These are phyloP conservation scores for Rhynchospora pubera DNA, from an alignment of 176 grass and related monocot species.

Conservation along the genomic window DNA sequence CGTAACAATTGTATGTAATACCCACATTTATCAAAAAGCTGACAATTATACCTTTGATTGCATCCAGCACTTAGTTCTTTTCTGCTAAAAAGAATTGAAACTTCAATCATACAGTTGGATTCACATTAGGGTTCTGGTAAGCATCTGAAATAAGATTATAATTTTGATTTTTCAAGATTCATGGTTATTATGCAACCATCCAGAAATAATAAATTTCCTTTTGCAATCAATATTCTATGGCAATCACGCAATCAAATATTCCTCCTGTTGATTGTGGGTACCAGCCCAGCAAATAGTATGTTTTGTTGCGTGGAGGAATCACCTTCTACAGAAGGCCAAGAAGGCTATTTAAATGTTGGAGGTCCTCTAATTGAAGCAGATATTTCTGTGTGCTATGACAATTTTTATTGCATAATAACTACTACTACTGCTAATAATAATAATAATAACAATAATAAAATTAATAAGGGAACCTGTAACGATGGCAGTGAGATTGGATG, in stretches of 20 bases:
- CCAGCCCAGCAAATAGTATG: too few species aligned
- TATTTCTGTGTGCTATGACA: background rate
- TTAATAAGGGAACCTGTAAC: slow-evolving; percentile 50
- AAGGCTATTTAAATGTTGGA: background rate
- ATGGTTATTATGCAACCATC: background rate
- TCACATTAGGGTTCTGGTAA: background rate
- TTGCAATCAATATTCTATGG: background rate
- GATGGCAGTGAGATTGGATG: slow-evolving; percentile 59
- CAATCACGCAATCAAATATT: background rate
- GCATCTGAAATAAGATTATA: background rate
- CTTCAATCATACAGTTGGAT: background rate
- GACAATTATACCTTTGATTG: background rate
- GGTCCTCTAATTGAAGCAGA: background rate
- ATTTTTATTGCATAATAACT: background rate
- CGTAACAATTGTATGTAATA: too few species aligned
- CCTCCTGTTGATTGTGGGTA: background rate
- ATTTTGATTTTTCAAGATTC: background rate
- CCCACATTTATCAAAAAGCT: background rate
- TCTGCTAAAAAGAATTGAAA: background rate
- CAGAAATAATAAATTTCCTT: background rate
- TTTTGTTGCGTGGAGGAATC: too few species aligned
- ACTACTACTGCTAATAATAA: too few species aligned
- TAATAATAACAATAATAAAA: background rate
- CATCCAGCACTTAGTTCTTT: background rate
- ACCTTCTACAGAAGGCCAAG: too few species aligned